These are phyloP conservation scores for Verbascum thapsus DNA, from an alignment of 257 asterid species.

Conservation along the genomic window DNA sequence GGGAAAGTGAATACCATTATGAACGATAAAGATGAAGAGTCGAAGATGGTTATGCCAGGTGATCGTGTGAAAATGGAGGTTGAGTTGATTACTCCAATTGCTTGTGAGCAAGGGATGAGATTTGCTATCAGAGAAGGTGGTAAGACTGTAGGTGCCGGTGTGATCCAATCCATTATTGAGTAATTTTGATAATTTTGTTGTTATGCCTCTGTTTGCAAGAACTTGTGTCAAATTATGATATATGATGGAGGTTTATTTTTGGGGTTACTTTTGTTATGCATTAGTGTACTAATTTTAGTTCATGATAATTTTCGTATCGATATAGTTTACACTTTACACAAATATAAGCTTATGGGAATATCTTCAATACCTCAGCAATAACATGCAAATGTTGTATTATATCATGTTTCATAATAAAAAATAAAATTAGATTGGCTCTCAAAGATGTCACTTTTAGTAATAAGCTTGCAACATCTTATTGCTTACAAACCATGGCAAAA, in stretches of 20 bases:
- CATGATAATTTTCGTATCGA: no score
- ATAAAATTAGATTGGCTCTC: conserved; percentile 30
- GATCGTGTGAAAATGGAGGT: conserved; percentile 78
- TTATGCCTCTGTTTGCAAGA: not conserved
- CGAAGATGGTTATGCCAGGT: conserved; percentile 68
- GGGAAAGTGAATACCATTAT: conserved; percentile 57
- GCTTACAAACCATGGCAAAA: conserved; percentile 9
- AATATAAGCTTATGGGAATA: no score
- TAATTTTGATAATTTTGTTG: conserved; percentile 26
- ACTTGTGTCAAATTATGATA: conserved; percentile 27
- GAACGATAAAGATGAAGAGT: conserved; percentile 65
- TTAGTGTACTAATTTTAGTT: conserved; percentile 30
- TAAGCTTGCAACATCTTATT: conserved; percentile 15
- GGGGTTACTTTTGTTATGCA: conserved; percentile 27
- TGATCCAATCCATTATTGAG: conserved; percentile 57
- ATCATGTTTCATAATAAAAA: conserved; percentile 9
- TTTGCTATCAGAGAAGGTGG: conserved; percentile 82
- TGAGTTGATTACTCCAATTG: conserved; percentile 68
- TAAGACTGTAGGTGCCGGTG: conserved; percentile 78
- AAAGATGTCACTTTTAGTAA: conserved; percentile 12
- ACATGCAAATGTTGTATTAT: conserved; percentile 17
- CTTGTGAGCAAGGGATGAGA: conserved; percentile 79
- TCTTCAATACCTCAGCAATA: conserved; percentile 28
- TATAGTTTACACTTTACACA: no score
- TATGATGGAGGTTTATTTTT: conserved; percentile 31